A percentile compares a stretch with the other conserved stretches of the same genome.
Conservation (phyloP, 2,329 filamentous ascomycete genomes). For the Fusarium heterosporum region DNA sequence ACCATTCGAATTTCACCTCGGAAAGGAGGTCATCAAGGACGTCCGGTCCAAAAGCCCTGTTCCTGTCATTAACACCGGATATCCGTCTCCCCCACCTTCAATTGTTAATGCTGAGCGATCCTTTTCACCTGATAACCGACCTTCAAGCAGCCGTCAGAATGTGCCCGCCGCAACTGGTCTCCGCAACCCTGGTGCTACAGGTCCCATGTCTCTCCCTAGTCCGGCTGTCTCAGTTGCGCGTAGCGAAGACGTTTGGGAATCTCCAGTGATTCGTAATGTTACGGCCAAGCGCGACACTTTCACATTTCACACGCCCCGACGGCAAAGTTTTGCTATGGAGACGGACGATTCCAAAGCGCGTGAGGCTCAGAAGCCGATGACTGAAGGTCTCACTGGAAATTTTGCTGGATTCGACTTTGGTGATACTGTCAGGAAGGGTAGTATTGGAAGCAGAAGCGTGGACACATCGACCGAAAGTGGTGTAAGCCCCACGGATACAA, state of each 20-base stretch:
- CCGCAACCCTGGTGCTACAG: conserved; percentile 45
- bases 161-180: conserved; percentile 41
- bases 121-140: conserved; percentile 39
- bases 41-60: conserved; percentile 18
- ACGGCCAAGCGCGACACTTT: conserved; percentile 64
- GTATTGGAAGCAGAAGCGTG: conserved; percentile 31
- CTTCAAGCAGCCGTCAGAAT: conserved; percentile 40
- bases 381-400: conserved; percentile 54
- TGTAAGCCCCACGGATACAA: conserved; percentile 38
- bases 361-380: conserved; percentile 37
- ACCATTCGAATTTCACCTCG: conserved; percentile 55
- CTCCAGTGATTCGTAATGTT: conserved; percentile 61
- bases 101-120: conserved; percentile 49
- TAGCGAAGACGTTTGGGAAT: conserved; percentile 55
- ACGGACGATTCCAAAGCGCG: conserved; percentile 51
- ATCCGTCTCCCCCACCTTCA: conserved; percentile 55
- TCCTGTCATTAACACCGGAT: conserved; percentile 41
- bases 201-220: conserved; percentile 56
- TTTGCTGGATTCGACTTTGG: conserved; percentile 56
- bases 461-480: conserved; percentile 32
- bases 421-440: conserved; percentile 45
- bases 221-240: conserved; percentile 56
- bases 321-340: conserved; percentile 62
- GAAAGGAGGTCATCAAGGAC: conserved; percentile 18
- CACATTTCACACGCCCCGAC: conserved; percentile 58